Base-by-base conservation (phyloP, 106 monocot species). In the Vanilla planifolia region DNA sequence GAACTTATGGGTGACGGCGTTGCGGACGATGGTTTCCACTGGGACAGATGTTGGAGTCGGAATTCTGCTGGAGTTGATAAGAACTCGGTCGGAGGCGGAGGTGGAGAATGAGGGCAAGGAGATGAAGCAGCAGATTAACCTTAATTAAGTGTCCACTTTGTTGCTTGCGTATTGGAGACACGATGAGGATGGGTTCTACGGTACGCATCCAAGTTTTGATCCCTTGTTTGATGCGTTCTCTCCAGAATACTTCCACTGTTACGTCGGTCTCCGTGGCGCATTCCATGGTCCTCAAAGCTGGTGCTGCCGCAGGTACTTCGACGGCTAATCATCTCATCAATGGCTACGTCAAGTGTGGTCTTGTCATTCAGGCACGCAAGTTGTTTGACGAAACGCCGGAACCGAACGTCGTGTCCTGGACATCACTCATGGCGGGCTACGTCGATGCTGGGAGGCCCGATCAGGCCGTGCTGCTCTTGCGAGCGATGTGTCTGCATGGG, bases 361-460 rank as follows among this genome's bases (percentile, higher is more conserved):
- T 46, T 1, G 19, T 44, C 24, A 1, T 10, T 8, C 2, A 47
- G 36, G 93, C 93, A 2, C 79, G 56, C 53, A 51, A 77, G 33
- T 7, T 77, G 79, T 79, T 93, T 64, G 77, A 77, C 34, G 89
- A 89, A 69, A 79, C 85, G 68, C 23, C 64, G 43, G 60, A 67
- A 2, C 63, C 68, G 1, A 75, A 93, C 35, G 82, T 80, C 13
- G 77, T 89, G 55, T 75, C 93, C 44, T 89, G 85, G 82, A 89
- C 93, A 4, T 85, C 85, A 14, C 66, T 93, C 28, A 93, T 93
- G 76, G 68, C 88, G 23, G 80, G 83, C 21, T 81, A 69, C 41
- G 48, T 71, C 42, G 19, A 35, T 37, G 51, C 47, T 42, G 71
- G 67, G 27, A 68, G 16, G 2, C 74, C 93, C 19, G 39, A 55